Base-by-base conservation (phyloP, 257 asterid genomes). In the Scutellaria galericulata region DNA sequence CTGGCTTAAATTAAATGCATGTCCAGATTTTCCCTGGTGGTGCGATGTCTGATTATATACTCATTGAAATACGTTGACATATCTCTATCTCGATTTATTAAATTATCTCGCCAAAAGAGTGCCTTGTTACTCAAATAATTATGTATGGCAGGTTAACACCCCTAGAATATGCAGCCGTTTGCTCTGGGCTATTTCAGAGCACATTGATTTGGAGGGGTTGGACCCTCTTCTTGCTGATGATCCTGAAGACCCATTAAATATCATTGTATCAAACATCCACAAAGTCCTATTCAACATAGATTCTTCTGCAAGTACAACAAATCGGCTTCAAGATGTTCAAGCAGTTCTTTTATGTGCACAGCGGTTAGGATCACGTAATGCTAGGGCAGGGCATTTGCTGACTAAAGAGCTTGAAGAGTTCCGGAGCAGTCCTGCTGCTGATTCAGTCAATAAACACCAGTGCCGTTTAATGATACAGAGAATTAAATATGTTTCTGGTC, bases 221-320 rank as follows among this genome's bases (percentile, higher is more conserved):
- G 98, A 93, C 77, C 98, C 98, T 14, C 96, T 93, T 73, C 89
- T 93, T 64, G 88, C 97, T 80, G 98, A 93, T 84, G 98, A 93
- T 74, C 98, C 98, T 3, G 97, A 93, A 74, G 98, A 93, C 75
- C 83, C 96, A 35, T 83, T 93, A 67, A 93, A 93, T 75, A 93
- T 90, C 64, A 81, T 93, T 57, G 63, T 93, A 58, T 83, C 95
- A 44, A 87, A 87, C 85, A 83, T 89, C 82, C 97, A 82, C 83
- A 93, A 93, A 83, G 91, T 93, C 47, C 83, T 93, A 37, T 90
- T 89, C 88, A 93, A 81, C 83, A 61, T 80, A 22, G 98, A 93
- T 78, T 88, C 93, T 5, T 86, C 96, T 66, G 89, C 97, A 50
- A 89, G 83, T 78, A 73, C 89, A 31, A 88, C 97, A 57, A 88